Percentiles rank a stretch among this genome's conserved stretches.
Evolutionary conservation across 2,329 filamentous ascomycete species (phyloP).

Genomic region (Penicillium sp.): DNA sequence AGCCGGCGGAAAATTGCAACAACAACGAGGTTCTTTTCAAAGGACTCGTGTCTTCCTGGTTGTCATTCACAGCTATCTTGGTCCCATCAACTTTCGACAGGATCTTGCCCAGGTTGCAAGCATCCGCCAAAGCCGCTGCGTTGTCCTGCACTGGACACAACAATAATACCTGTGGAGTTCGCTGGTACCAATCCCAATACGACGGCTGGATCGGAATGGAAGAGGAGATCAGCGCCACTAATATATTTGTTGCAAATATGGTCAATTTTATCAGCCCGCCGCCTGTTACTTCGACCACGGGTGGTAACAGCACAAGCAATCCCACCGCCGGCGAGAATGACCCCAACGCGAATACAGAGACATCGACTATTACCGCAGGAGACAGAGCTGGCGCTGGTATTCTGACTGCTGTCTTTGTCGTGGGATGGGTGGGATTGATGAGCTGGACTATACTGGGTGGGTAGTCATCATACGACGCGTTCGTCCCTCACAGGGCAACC

Average conservation of each 20-base stretch:
- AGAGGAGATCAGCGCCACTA: constrained; percentile 59
- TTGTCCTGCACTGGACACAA: constrained; percentile 53
- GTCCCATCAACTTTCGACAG: constrained; percentile 54
- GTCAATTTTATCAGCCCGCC: constrained; percentile 45
- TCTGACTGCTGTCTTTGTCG: constrained; percentile 31
- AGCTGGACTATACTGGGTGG: constrained; percentile 32
- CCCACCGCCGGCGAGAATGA: constrained; percentile 32
- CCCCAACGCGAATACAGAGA: background rate
- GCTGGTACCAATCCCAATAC: constrained; percentile 52
- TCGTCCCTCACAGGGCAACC: background rate
- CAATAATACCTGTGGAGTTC: constrained; percentile 52
- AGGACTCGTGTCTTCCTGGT: constrained; percentile 64
- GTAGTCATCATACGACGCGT: background rate
- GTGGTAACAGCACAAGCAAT: constrained; percentile 51
- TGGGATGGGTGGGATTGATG: constrained; percentile 27
- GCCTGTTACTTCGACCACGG: constrained; percentile 41
- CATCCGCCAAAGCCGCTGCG: constrained; percentile 56
- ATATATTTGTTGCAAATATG: constrained; percentile 58
- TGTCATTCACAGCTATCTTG: constrained; percentile 57
- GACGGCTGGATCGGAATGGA: constrained; percentile 53
- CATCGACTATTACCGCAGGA: constrained; percentile 23
- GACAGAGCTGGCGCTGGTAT: constrained; percentile 39
- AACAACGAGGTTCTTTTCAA: constrained; percentile 57
- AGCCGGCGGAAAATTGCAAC: constrained; percentile 56
- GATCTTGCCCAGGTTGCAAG: constrained; percentile 56